These are phyloP conservation scores for Xylariaceae sp. DNA, from an alignment of 2,329 filamentous ascomycete species.

Conservation along the genomic window DNA sequence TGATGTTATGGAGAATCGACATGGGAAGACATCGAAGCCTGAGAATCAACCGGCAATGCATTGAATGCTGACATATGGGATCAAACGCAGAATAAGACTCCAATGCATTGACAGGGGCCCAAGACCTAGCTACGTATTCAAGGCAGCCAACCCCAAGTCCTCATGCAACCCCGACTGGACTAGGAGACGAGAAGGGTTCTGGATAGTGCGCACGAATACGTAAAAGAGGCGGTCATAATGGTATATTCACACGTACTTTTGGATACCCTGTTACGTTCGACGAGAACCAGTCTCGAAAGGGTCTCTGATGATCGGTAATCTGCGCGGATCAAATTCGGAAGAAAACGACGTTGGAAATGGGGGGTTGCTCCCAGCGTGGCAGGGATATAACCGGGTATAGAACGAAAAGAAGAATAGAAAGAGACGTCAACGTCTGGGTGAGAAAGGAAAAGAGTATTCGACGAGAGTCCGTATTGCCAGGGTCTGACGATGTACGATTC, in stretches of 20 bases:
- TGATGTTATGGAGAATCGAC: conserved; percentile 5
- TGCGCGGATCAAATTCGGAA: neutral
- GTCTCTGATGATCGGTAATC: conserved; percentile 5
- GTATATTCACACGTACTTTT: neutral
- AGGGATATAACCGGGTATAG: neutral
- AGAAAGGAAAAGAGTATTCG: conserved; percentile 3
- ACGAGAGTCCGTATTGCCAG: conserved; percentile 10
- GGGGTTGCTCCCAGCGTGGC: neutral
- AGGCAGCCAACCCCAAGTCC: neutral
- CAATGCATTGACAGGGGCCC: neutral
- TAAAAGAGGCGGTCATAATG: neutral
- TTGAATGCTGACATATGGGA: neutral
- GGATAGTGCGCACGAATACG: neutral
- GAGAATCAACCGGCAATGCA: neutral
- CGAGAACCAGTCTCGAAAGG: conserved; percentile 29
- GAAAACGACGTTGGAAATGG: neutral
- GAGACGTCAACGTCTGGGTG: conserved; percentile 5
- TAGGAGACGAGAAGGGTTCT: too few species aligned
- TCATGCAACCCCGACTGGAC: neutral
- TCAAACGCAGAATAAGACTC: neutral
- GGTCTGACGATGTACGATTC: conserved; percentile 21
- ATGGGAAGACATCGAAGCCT: neutral
- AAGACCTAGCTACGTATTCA: neutral
- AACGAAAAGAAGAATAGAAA: neutral
- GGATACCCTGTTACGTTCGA: conserved; percentile 29